Base-by-base conservation (phyloP, 331 rosid genomes). In the Dryas integrifolia region DNA sequence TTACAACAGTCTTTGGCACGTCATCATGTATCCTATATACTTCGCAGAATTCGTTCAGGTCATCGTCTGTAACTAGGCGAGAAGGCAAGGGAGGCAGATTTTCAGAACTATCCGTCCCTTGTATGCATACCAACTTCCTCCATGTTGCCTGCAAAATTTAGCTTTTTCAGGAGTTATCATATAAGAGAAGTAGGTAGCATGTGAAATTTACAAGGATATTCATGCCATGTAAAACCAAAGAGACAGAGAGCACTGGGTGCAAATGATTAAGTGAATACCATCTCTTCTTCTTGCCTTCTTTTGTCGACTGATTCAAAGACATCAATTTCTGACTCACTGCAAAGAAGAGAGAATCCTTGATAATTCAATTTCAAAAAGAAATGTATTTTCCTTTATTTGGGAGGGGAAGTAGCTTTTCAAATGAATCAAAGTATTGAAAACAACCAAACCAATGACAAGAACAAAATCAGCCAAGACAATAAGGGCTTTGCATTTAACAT, bases 321-420 rank as follows among this genome's bases (percentile, higher is more conserved):
- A 81, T 95, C 99, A 73, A 95, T 74, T 89, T 95, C 99, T 48
- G 96, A 45, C 88, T 92, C 99, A 82, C 99, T 95, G 93, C 83
- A 78, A 73, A 81, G 58, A 65, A 80, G 50, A 63, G 72, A 57
- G 46, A 68, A 9, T 7, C 63, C 70, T 58, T 50, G 50, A 76
- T 41, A 15, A 56, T 21, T 18, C 65, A 55, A 44, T n/a, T 72
- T 53, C 30, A 56, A 38, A 18, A 1, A 30, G 35, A 30, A 30
- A 30, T 30, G 35, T 30, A 30, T 30, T 21, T 70, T 9, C 4
- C 49, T 38, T 52, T 50, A 11, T 52, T 11, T 21, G n/a, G 13
- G 26, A 5, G 9, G 44, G 9, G 44, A 9, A 12, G 64, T 53
- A 57, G 41, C 52, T 7, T 16, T 72, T 62, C 5, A 30, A 67